Percentiles rank a stretch among this genome's conserved stretches.
Conservation (phyloP, 768 basidiomycete species). For the Boletus speciosus region DNA sequence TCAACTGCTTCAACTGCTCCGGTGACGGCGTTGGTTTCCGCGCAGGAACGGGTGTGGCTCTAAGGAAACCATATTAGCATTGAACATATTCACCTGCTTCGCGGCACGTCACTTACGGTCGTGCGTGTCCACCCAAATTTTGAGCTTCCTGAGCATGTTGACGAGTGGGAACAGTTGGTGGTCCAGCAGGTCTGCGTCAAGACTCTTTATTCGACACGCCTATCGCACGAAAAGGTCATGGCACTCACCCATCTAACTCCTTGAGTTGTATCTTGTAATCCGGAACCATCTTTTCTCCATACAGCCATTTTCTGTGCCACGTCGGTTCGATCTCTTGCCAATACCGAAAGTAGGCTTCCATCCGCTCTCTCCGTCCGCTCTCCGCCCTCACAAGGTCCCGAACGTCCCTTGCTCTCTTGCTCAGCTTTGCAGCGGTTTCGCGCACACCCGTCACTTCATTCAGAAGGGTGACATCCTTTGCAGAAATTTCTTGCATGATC, state of each 20-base stretch:
- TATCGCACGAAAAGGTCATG: background rate
- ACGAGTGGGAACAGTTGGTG: background rate
- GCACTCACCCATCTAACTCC: constrained; percentile 4
- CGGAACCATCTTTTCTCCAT: constrained; percentile 8
- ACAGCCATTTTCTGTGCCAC: constrained; percentile 28
- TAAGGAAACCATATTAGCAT: background rate
- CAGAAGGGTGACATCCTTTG: constrained; percentile 16
- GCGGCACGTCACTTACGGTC: constrained; percentile 2
- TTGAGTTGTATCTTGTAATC: background rate
- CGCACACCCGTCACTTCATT: constrained; percentile 5
- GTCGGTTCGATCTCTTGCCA: constrained; percentile 24
- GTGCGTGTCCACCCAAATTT: background rate
- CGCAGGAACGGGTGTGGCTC: background rate
- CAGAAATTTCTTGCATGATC: constrained; percentile 27
- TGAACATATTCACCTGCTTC: background rate
- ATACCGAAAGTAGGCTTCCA: constrained; percentile 27
- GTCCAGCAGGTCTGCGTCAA: constrained; percentile 7
- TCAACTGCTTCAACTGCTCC: constrained; percentile 3
- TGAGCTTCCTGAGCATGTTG: background rate
- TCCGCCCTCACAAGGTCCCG: constrained; percentile 24
- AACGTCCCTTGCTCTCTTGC: constrained; percentile 19
- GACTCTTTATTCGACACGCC: background rate
- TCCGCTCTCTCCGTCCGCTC: constrained; percentile 22
- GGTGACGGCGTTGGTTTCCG: constrained; percentile 1
- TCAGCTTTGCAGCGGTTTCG: constrained; percentile 17